Base-by-base conservation (phyloP, 202 grass and related monocot species). In the Bolboschoenoplectus hybrid region DNA sequence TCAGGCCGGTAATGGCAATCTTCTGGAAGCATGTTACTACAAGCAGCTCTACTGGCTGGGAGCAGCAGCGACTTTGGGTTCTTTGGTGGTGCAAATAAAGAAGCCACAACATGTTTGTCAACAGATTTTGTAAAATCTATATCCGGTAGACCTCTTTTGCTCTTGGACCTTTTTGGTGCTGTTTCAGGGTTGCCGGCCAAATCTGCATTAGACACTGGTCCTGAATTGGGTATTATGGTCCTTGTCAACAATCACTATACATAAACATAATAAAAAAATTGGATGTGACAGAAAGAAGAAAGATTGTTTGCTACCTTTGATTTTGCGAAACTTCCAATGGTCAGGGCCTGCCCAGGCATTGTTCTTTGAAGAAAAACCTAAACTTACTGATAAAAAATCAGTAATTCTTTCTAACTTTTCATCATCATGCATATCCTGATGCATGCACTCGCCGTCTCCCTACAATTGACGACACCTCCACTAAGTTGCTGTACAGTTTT, bases 311-410 rank as follows among this genome's bases (percentile, higher is more conserved):
- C 3, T 94, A 98, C 96, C 93, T 92, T 92, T 96, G 84, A 60
- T 78, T 89, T 98, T 98, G 63, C 19, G 83, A 87, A 92, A 98
- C 70, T 96, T 98, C 96, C 96, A 98, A 89, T 98, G 96, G 81
- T 98, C 93, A 6, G 93, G 96, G 82, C 96, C 96, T 81, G 96
- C 96, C 96, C 93, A 98, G 32, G 96, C 93, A 94, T 98, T 98
- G 85, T 91, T 90, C 83, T 92, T 98, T 60, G 89, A 92, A 85
- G 89, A 88, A 77, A 92, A 89, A 53, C 90, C 89, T 78, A 91
- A 91, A 46, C 93, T 91, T 85, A 90, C 80, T 47, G 91, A 92
- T 86, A 98, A 92, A 64, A 96, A 92, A 86, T 87, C 87, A 44
- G 91, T 80, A 87, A 98, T 89, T 89, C 87, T 94, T 16, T 94